Base-by-base conservation (phyloP, 2,329 filamentous ascomycete genomes). In the Talaromyces albobiverticillius region DNA sequence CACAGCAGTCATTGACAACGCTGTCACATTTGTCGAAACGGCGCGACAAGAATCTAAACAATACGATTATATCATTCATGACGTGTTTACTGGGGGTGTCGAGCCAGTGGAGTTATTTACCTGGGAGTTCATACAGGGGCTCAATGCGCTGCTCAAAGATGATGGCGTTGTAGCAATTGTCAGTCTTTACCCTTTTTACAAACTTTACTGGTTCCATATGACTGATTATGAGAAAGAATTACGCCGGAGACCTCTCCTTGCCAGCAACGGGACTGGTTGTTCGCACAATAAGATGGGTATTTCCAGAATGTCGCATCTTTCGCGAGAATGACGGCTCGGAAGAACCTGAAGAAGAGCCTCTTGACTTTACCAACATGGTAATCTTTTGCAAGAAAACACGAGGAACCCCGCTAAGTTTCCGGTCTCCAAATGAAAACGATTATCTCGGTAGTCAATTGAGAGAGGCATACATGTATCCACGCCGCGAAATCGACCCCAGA, bases 31-130 rank as follows among this genome's bases (percentile, higher is more conserved):
- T 65, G 81, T 86, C 7, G 62, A 75, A 11, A 66, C 70, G 10
- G 72, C 69, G 81, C 84, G 16, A 71, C 76, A 43, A 65, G 72
- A 50, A 66, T 79, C 46, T 75, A 76, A 52, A 65, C 75, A 54
- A 68, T 99, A 88, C 69, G 87, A 96, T 74, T 97, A 96, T 75
- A 94, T 99, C 65, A 81, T 99, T 51, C 94, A 99, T 70, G 94
- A 99, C 62, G 94, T 99, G 22, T 99, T 99, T 70, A 99, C 94
- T 0, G 94, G 94, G 22, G 94, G 94, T 50, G 92, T 91, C 0
- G 94, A 97, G 70, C 94, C 94, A 0, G 84, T 92, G 2, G 79
- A 86, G 7, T 82, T 99, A 7, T 99, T 99, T 72, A 97, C 92
- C 0, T 71, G 85, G 4, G 87, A 94, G 62, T 97, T 99, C 64